Base-by-base conservation (phyloP, 345 rosid genomes). In the Eucalyptus regnans region DNA sequence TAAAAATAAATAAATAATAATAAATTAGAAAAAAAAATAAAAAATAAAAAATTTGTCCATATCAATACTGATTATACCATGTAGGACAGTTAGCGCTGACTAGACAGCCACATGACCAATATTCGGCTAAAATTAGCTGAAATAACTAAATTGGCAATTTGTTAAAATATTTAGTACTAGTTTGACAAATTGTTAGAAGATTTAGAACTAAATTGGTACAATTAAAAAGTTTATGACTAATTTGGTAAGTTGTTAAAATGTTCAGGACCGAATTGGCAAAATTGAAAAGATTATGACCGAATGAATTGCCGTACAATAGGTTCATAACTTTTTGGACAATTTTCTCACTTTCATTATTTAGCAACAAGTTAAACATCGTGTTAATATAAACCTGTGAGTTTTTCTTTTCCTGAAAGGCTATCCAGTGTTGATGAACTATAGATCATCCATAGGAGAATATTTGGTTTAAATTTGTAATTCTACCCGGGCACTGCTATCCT, bases 31-130 rank as follows among this genome's bases (percentile, higher is more conserved):
- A 20, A 17, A 17, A 3, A 20, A 20, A 8, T 8, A 3, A 18
- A 50, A 54, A 8, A 22, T 54, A 0, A 56, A 56, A 54, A 56
- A 1, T 1, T 23, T 56, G 62, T 0, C 62, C 29, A 56, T 23
- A 56, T 56, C 1, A 4, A 0, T 1, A 2, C 0, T 0, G 3
- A 4, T 23, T 23, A 56, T 56, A 2, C 0, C 27, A 56, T 8
- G 12, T 23, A 56, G 3, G 5, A 56, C 0, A 9, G 0, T 22
- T 0, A 54, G 0, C 0, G 6, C 0, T 23, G 12, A 56, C 27
- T 23, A 9, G 62, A 56, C 1, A 22, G 1, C 62, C 12, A 23
- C 3, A 3, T 56, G 5, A 56, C 3, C 62, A 8, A 56, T 56
- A 56, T 56, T 23, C 0, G 3, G 6, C 12, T 2, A 23, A 56